These are phyloP conservation scores for Nicotiana noctiflora DNA, from an alignment of 257 asterid genomes.

Conservation along the genomic window DNA sequence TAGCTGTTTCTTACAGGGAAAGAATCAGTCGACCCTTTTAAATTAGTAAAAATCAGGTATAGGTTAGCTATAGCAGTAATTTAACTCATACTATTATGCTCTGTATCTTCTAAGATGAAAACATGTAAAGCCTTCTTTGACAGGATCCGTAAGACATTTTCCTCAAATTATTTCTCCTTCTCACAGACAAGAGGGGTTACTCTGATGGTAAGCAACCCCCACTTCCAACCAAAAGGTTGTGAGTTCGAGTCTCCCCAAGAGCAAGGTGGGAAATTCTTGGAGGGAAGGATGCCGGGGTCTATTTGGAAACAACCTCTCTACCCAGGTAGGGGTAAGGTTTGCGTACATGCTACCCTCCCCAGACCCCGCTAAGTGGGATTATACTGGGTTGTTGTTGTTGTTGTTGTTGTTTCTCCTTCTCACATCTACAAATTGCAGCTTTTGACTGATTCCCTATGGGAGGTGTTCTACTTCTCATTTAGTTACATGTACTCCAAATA, in stretches of 20 bases:
- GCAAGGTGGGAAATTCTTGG: no score
- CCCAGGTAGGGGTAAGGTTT: no score
- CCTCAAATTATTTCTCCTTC: background rate
- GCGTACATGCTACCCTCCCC: no score
- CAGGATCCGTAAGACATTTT: background rate
- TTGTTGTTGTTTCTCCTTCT: background rate
- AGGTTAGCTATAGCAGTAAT: background rate
- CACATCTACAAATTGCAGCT: background rate
- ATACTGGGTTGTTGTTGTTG: no score
- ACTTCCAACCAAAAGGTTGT: no score
- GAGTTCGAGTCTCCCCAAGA: no score
- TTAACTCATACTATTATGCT: background rate
- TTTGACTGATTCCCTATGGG: background rate
- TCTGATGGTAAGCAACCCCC: no score
- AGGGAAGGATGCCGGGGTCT: no score
- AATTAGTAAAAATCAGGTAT: background rate
- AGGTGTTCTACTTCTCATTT: background rate
- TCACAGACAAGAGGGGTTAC: no score
- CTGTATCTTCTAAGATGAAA: background rate
- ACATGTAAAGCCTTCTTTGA: background rate
- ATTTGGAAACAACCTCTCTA: no score
- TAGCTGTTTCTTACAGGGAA: background rate
- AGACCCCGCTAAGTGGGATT: no score
- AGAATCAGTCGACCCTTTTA: background rate
- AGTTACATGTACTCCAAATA: background rate